phyloP scores from a whole-genome alignment of 768 basidiomycete genomes.

The Gymnopilus junonius region DNA sequence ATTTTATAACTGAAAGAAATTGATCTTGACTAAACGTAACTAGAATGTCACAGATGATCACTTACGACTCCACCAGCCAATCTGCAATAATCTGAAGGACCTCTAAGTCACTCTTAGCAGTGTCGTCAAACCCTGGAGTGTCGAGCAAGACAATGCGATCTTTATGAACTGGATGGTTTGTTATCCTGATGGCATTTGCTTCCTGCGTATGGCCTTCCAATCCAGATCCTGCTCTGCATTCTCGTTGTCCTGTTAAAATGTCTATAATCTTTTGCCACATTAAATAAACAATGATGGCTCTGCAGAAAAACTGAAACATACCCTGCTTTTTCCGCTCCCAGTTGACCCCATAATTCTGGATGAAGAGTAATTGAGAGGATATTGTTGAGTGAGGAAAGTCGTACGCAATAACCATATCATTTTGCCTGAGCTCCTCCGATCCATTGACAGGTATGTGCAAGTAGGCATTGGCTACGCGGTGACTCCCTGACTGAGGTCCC shows the following conservation, averaged over 20 bases:
- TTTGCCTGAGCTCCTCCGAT: neutral
- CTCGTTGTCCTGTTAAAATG: neutral
- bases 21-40: neutral
- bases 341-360: conserved; percentile 18
- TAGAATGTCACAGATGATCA: neutral
- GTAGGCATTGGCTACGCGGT: too few relatives aligned
- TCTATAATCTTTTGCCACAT: conserved; percentile 11
- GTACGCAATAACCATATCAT: neutral
- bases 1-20: conserved; percentile 3
- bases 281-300: too few relatives aligned
- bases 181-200: neutral
- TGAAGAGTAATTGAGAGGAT: neutral
- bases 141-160: conserved; percentile 15
- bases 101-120: conserved; percentile 7
- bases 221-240: neutral
- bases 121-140: conserved; percentile 24
- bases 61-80: conserved; percentile 20
- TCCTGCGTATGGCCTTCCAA: neutral
- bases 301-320: neutral
- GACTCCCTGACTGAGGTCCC: too few relatives aligned
- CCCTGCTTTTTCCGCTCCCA: conserved; percentile 14
- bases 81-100: conserved; percentile 15
- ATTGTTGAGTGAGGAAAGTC: neutral
- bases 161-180: neutral
- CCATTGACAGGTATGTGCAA: neutral